Evolutionary conservation across 2,329 filamentous ascomycete species (phyloP).

Genomic region (Paraconiothyrium sp.): DNA sequence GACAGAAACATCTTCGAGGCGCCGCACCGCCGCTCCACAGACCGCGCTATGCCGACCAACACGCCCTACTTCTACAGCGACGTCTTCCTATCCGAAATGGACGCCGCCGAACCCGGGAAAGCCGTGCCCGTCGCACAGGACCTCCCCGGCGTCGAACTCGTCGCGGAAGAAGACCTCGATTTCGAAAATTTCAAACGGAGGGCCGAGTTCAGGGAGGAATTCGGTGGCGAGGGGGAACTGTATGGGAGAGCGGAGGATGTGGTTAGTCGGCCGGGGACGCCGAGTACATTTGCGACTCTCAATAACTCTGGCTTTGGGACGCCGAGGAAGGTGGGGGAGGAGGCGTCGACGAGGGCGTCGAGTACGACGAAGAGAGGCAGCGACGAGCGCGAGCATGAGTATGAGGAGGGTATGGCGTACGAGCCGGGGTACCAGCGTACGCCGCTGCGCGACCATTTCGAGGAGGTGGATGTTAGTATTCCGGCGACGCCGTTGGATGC

Average conservation of each 20-base stretch:
- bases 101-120: conserved; percentile 63
- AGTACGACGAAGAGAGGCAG: conserved; percentile 27
- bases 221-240: conserved; percentile 73
- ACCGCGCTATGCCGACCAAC: conserved; percentile 53
- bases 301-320: conserved; percentile 30
- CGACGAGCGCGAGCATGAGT: not conserved
- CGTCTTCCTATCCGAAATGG: conserved; percentile 82
- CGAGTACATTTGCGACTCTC: conserved; percentile 41
- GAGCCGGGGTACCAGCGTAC: conserved; percentile 37
- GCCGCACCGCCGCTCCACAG: conserved; percentile 36
- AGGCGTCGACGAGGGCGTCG: conserved; percentile 29
- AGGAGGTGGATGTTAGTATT: conserved; percentile 32
- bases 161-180: conserved; percentile 84
- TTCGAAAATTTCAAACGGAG: conserved; percentile 92
- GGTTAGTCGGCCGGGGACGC: conserved; percentile 47
- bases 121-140: conserved; percentile 5
- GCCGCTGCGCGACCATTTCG: conserved; percentile 25
- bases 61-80: conserved; percentile 79
- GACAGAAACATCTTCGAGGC: conserved; percentile 46
- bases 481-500: conserved; percentile 33
- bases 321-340: conserved; percentile 13
- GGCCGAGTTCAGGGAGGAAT: conserved; percentile 84
- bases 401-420: conserved; percentile 38
- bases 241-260: conserved; percentile 69
- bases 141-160: conserved; percentile 78